A percentile compares a stretch with the other conserved stretches of the same genome.
Evolutionary conservation across 78 protist genomes (phyloP).

Genomic region (Dictyostelium intermedium): DNA sequence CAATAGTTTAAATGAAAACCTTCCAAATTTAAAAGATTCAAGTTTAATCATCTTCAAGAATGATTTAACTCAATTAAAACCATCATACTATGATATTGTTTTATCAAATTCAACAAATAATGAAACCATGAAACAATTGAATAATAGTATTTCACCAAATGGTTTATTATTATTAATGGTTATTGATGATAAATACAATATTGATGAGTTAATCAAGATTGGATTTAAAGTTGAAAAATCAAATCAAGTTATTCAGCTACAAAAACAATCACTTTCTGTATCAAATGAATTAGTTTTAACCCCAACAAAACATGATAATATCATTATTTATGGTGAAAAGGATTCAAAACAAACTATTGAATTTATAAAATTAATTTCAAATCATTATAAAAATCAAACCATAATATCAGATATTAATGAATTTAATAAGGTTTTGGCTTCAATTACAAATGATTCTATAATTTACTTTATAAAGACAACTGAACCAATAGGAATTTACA

Average conservation of each 20-base stretch:
- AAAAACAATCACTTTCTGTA: not conserved
- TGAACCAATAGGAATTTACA: not conserved
- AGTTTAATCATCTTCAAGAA: not conserved
- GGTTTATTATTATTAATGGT: not conserved
- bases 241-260: not conserved
- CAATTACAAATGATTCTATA: not conserved
- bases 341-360: not conserved
- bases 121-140: not conserved
- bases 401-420: not conserved
- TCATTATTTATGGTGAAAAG: not conserved
- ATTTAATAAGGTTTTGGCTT: not conserved
- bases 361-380: not conserved
- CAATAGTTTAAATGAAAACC: too few species aligned
- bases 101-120: too few species aligned
- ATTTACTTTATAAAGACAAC: not conserved
- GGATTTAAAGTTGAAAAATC: not conserved
- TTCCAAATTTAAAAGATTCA: not conserved
- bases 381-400: not conserved
- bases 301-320: not conserved
- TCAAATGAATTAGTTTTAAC: not conserved
- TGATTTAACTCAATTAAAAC: not conserved
- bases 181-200: not conserved
- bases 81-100: not conserved
- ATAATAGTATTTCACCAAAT: not conserved
- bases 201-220: too few species aligned